A percentile compares a stretch with the other conserved stretches of the same genome.
Conservation (phyloP, 352 stramenopile genomes). For the Lagenidium sp. region DNA sequence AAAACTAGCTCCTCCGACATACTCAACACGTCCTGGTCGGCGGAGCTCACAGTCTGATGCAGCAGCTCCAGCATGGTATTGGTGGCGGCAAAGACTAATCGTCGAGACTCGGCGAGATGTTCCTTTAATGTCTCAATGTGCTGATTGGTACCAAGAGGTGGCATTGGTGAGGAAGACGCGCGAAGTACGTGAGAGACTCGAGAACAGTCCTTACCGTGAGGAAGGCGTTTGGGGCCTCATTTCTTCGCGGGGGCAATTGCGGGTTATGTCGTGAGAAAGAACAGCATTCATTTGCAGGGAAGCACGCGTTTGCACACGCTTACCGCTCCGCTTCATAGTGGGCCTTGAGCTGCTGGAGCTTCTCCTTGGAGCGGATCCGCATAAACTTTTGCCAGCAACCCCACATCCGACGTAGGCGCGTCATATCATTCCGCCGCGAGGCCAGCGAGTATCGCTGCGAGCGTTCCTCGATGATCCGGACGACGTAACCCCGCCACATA, state of each 20-base stretch:
- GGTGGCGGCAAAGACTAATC: slow-evolving; percentile 47
- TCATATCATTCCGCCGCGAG: slow-evolving; percentile 43
- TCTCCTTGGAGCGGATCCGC: slow-evolving; percentile 39
- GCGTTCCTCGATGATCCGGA: slow-evolving; percentile 44
- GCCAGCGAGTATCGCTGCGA: slow-evolving; percentile 50
- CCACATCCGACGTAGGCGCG: slow-evolving; percentile 28
- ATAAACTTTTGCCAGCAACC: slow-evolving; percentile 43
- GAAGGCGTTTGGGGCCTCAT: slow-evolving; percentile 13
- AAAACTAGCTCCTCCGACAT: slow-evolving; percentile 7
- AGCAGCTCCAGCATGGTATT: slow-evolving; percentile 53
- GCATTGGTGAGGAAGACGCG: background rate
- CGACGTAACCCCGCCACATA: slow-evolving; percentile 50
- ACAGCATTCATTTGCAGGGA: too few species aligned
- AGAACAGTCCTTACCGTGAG: slow-evolving; percentile 5
- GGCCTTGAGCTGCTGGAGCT: slow-evolving; percentile 33
- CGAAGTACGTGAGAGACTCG: too few species aligned
- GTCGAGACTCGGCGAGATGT: slow-evolving; percentile 36
- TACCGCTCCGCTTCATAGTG: slow-evolving; percentile 53
- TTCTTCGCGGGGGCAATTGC: too few species aligned
- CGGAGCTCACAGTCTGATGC: slow-evolving; percentile 44
- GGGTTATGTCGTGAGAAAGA: too few species aligned
- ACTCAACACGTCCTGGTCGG: slow-evolving; percentile 48
- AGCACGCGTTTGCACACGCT: too few species aligned
- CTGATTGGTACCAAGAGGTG: slow-evolving; percentile 6
- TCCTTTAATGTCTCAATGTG: slow-evolving; percentile 58